Evolutionary conservation across 495 filamentous ascomycete genomes (phyloP).

Genomic region (Astrocystis sublimbata): DNA sequence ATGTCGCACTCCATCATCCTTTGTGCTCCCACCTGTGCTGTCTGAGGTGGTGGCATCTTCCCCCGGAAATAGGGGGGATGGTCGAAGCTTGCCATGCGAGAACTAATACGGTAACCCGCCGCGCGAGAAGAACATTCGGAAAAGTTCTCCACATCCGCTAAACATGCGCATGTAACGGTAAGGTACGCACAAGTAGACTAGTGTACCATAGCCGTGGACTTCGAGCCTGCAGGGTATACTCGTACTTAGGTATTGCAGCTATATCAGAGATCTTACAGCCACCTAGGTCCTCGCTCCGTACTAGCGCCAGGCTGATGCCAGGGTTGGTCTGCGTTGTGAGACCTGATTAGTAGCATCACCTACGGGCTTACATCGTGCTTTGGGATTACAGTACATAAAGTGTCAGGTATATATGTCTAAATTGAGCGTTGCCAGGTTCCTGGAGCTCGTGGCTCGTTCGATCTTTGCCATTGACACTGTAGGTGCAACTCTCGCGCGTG

Average conservation of each 20-base stretch:
- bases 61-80: not conserved
- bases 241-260: not conserved
- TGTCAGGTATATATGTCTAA: no score
- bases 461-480: constrained; percentile 3
- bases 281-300: not conserved
- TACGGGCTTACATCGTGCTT: no score
- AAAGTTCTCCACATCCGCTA: constrained; percentile 8
- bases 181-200: not conserved
- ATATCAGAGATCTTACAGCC: not conserved
- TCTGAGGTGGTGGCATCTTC: not conserved
- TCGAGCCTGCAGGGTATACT: not conserved
- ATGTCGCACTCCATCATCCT: no score
- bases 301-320: not conserved
- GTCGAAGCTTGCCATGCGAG: constrained; percentile 1
- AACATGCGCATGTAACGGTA: not conserved
- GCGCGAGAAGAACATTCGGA: not conserved
- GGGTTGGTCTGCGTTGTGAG: not conserved
- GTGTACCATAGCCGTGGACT: constrained; percentile 1
- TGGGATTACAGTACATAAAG: no score
- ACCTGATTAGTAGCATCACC: not conserved
- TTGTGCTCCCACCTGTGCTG: not conserved
- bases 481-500: constrained; percentile 9
- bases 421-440: constrained; percentile 12
- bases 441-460: no score
- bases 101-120: constrained; percentile 17